Percentiles rank a stretch among this genome's conserved stretches.
phyloP scores from a whole-genome alignment of 257 asterid genomes.

The Salvia rosmarinus region DNA sequence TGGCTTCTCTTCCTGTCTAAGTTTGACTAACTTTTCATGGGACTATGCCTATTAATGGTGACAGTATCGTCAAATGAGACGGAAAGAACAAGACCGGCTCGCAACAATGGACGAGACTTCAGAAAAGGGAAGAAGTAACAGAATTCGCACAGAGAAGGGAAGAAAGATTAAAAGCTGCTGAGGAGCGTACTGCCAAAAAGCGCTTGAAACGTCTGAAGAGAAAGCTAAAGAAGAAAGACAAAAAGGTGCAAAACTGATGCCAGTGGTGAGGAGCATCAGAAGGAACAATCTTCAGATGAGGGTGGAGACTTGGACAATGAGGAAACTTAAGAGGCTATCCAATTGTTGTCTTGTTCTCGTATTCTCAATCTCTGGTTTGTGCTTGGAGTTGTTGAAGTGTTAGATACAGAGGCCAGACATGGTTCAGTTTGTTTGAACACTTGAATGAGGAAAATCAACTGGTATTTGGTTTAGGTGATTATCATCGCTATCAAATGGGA shows the following conservation, averaged over 20 bases:
- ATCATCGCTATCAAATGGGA: neutral
- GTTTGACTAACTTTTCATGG: slow-evolving; percentile 22
- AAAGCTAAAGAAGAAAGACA: slow-evolving; percentile 73
- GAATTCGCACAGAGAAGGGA: slow-evolving; percentile 80
- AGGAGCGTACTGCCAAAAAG: slow-evolving; percentile 83
- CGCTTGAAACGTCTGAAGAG: slow-evolving; percentile 87
- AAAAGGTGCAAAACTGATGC: slow-evolving; percentile 46
- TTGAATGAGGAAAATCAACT: neutral
- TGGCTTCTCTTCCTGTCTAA: neutral
- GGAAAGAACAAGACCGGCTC: slow-evolving; percentile 93
- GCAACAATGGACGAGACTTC: slow-evolving; percentile 93
- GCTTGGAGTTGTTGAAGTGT: neutral
- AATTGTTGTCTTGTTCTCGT: neutral
- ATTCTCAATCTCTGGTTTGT: neutral
- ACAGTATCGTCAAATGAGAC: slow-evolving; percentile 98
- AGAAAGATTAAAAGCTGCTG: slow-evolving; percentile 84
- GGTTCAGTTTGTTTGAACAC: slow-evolving; percentile 25
- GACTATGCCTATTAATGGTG: slow-evolving; percentile 26
- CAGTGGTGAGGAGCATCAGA: slow-evolving; percentile 51
- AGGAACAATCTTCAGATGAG: slow-evolving; percentile 59
- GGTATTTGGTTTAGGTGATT: slow-evolving; percentile 8
- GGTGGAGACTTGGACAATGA: slow-evolving; percentile 55
- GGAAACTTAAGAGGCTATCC: slow-evolving; percentile 37
- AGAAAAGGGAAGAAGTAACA: slow-evolving; percentile 69
- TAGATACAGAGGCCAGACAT: slow-evolving; percentile 14